A percentile compares a stretch with the other conserved stretches of the same genome.
Conservation (phyloP, 306 rosid genomes). For the Prinsepia uniflora region DNA sequence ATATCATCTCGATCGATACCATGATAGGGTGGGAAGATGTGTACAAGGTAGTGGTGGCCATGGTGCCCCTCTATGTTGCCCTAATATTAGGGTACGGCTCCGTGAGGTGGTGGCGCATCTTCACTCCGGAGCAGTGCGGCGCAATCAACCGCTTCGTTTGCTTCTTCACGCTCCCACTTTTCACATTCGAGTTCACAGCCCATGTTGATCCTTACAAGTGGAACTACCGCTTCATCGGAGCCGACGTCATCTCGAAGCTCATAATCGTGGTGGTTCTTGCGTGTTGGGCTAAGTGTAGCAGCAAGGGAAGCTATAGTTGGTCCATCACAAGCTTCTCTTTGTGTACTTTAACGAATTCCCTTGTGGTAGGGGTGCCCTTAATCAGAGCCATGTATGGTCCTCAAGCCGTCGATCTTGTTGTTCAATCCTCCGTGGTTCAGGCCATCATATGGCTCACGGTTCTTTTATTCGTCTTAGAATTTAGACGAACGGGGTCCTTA, state of each 20-base stretch:
- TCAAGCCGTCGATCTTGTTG: slow-evolving; percentile 65
- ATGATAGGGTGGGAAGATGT: slow-evolving; percentile 92
- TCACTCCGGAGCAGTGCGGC: slow-evolving; percentile 70
- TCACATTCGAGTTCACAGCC: slow-evolving; percentile 75
- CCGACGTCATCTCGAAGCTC: slow-evolving; percentile 70
- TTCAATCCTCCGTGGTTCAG: slow-evolving; percentile 71
- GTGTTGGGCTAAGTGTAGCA: slow-evolving; percentile 66
- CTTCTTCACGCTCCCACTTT: slow-evolving; percentile 84
- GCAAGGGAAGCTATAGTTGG: slow-evolving; percentile 69
- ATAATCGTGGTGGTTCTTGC: slow-evolving; percentile 54
- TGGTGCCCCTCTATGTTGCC: slow-evolving; percentile 76
- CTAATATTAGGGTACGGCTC: slow-evolving; percentile 82
- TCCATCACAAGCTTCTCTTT: slow-evolving; percentile 78
- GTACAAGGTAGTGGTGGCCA: slow-evolving; percentile 71
- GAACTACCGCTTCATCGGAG: slow-evolving; percentile 57
- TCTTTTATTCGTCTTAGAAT: slow-evolving; percentile 69
- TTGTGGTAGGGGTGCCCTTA: slow-evolving; percentile 85
- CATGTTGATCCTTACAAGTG: slow-evolving; percentile 72
- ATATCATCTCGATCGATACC: not conserved
- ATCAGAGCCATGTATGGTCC: slow-evolving; percentile 74
- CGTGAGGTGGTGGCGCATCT: slow-evolving; percentile 79
- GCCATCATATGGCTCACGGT: slow-evolving; percentile 81
- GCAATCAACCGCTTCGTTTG: slow-evolving; percentile 82
- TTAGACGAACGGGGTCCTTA: slow-evolving; percentile 41
- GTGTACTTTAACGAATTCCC: slow-evolving; percentile 67